Evolutionary conservation across 495 filamentous ascomycete genomes (phyloP).

Genomic region (Hypoxylon subgilvum): DNA sequence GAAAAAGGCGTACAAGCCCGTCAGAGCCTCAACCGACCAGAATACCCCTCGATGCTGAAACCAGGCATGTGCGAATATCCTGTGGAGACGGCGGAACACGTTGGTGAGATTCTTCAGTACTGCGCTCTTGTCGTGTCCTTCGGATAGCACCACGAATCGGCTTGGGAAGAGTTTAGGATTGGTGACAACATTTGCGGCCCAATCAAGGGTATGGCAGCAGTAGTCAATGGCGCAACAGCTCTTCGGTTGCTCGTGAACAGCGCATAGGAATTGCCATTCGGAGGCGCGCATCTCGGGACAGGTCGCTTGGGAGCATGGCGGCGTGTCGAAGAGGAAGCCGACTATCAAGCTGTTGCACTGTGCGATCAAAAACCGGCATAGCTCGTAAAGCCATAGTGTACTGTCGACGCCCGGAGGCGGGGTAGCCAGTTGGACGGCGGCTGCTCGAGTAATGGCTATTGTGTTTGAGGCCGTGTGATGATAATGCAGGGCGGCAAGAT

Average conservation of each 20-base stretch:
- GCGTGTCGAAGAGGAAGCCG: conserved; percentile 86
- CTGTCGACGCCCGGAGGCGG: conserved; percentile 81
- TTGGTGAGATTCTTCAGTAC: conserved; percentile 86
- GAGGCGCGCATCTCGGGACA: conserved; percentile 98
- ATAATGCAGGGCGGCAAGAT: conserved; percentile 89
- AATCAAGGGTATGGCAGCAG: conserved; percentile 97
- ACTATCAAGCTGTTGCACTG: conserved; percentile 91
- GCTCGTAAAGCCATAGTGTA: conserved; percentile 94
- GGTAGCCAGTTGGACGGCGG: conserved; percentile 73
- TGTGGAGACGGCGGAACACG: conserved; percentile 90
- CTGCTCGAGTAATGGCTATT: conserved; percentile 72
- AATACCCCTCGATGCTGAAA: conserved; percentile 96
- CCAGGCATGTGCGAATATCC: conserved; percentile 98
- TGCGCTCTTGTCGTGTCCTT: conserved; percentile 63
- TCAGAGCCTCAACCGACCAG: conserved; percentile 88
- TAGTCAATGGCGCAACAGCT: conserved; percentile 97
- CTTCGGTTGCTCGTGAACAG: conserved; percentile 94
- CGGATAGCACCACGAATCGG: conserved; percentile 71
- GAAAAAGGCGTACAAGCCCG: conserved; percentile 91
- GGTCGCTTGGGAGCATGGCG: conserved; percentile 81
- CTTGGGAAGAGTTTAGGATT: conserved; percentile 91
- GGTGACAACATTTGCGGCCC: conserved; percentile 89
- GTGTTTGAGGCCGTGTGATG: conserved; percentile 71
- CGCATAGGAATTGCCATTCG: conserved; percentile 99
- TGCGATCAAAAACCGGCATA: conserved; percentile 91